Evolutionary conservation across 768 basidiomycete genomes (phyloP), one percentile per base, ranked within the genome.

Genomic region (Pholiota molesta): DNA sequence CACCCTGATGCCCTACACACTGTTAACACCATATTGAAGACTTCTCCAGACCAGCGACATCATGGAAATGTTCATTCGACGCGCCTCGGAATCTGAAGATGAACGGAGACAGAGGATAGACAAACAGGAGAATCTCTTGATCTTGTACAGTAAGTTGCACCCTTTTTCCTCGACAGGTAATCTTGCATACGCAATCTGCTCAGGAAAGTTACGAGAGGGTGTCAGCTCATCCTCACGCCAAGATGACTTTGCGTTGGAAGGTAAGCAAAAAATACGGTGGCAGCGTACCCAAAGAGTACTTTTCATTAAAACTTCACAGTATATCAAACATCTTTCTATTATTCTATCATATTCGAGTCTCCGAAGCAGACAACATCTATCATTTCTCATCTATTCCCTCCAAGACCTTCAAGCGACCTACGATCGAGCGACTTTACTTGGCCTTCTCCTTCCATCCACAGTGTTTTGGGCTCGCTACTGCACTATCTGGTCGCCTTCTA

Each of bases 171-270:
- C 35, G 45, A 44, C 54, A 29, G 31, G 31, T 31, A 56, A 28
- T 19, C 28, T 5, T 49, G 7, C 33, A 17, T 5, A 37, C 13
- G 28, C 23, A 21, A 28, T 21, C 23, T 52, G 14, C 59, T 1
- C 60, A 93, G 91, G 91, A 45, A 93, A 92, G 70, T 76, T 93
- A 7, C 81, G 91, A 54, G 91, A 93, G 73, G 91, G 91, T 0
- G 77, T 92, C 3, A 78, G 81, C 7, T 84, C 91, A 0, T 84
- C 87, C 1, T 75, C 76, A 29, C 81, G 91, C 60, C 76, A 62
- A 19, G 91, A 91, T 69, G 61, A 57, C 2, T 91, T 93, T 67
- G 81, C 88, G 1, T 57, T 87, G 13, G 88, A 92, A 84, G 91
- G 91, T 90, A 60, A 42, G 79, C 3, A 17, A 56, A 28, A n/a